Conservation (phyloP, 2,329 filamentous ascomycete genomes). For the Dactylellina drechsleri region DNA sequence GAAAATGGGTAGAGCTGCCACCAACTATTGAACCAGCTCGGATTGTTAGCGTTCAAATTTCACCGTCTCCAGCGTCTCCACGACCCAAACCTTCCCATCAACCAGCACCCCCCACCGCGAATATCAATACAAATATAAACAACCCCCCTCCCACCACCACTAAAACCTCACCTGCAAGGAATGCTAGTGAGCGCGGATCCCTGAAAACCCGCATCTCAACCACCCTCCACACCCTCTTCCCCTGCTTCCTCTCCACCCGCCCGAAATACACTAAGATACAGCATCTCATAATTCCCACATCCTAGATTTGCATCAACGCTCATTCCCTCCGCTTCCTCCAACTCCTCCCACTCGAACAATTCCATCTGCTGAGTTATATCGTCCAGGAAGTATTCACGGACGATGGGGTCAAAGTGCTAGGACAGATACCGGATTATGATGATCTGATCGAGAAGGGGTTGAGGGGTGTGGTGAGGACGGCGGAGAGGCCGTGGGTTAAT, state of each 20-base stretch:
- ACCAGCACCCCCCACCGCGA: no score
- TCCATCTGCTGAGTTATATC: conserved; percentile 31
- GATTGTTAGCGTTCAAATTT: no score
- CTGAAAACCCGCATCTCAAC: background rate
- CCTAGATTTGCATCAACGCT: conserved; percentile 29
- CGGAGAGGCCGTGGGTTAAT: conserved; percentile 24
- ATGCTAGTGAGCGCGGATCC: background rate
- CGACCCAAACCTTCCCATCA: no score
- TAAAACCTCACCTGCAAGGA: no score
- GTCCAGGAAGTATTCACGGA: conserved; percentile 50
- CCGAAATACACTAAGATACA: conserved; percentile 48
- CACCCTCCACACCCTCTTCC: conserved; percentile 6
- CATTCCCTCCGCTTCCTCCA: conserved; percentile 37
- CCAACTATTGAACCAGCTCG: no score
- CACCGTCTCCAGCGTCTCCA: no score
- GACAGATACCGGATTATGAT: conserved; percentile 43
- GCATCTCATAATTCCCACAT: conserved; percentile 39
- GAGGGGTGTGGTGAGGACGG: conserved; percentile 18
- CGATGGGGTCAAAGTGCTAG: conserved; percentile 40
- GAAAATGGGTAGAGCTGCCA: conserved; percentile 22
- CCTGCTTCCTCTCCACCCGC: conserved; percentile 33
- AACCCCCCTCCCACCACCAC: no score
- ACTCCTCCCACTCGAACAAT: conserved; percentile 24
- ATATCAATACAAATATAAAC: no score
- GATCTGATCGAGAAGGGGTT: conserved; percentile 30